phyloP scores from a whole-genome alignment of 371 early-diverging fungal genomes.

The Rhizopus delemar region DNA sequence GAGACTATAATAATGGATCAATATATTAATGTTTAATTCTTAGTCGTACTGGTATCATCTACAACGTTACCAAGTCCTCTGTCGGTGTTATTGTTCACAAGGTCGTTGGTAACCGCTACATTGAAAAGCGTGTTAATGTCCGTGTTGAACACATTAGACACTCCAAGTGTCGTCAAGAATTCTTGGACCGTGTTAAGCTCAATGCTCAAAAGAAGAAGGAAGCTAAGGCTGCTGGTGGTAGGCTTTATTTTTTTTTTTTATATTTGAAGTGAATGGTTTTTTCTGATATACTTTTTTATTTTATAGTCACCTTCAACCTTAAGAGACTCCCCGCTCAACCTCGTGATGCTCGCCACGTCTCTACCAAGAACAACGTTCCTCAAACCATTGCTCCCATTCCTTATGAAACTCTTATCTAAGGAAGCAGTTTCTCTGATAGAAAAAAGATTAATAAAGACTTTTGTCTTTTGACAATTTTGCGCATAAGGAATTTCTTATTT shows the following conservation, averaged over 20 bases:
- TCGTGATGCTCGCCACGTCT: constrained; percentile 89
- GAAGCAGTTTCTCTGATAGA: not conserved
- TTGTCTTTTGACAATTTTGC: not conserved
- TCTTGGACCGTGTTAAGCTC: constrained; percentile 95
- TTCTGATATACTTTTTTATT: not conserved
- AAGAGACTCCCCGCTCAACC: constrained; percentile 96
- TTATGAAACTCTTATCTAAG: constrained; percentile 89
- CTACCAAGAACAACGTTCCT: constrained; percentile 88
- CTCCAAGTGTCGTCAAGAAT: constrained; percentile 99
- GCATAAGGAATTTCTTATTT: not conserved
- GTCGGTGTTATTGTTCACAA: constrained; percentile 99
- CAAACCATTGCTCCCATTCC: constrained; percentile 93
- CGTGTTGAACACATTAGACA: constrained; percentile 99
- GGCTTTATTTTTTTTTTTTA: constrained; percentile 3
- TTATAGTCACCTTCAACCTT: constrained; percentile 67
- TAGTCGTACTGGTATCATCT: constrained; percentile 96
- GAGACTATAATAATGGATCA: not conserved
- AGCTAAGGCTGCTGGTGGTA: constrained; percentile 68
- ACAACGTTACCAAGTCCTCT: constrained; percentile 97
- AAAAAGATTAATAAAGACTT: constrained; percentile 5
- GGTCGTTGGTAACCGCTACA: constrained; percentile 95
- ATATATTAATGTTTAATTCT: not conserved
- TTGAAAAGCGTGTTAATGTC: constrained; percentile 98
- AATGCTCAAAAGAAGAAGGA: constrained; percentile 87
- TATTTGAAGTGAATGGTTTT: not conserved